A percentile compares a stretch with the other conserved stretches of the same genome.
Conservation (phyloP, 495 filamentous ascomycete genomes). For the Aspergillus ellipticus region DNA sequence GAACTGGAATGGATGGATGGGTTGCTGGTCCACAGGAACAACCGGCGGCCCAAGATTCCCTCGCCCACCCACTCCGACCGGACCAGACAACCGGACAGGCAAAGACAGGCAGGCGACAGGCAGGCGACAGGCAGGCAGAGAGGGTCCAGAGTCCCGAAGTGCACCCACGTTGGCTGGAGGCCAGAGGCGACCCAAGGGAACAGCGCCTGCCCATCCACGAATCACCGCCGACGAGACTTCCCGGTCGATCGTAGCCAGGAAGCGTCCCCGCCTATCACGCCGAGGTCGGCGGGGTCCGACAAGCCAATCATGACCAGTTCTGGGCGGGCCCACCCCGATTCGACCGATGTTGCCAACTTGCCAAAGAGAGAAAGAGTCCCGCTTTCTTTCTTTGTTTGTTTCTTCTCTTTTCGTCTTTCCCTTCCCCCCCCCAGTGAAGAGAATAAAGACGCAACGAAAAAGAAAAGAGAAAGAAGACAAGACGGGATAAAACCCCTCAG, state of each 20-base stretch:
- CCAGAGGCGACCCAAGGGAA: constrained; percentile 10
- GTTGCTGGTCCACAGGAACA: constrained; percentile 14
- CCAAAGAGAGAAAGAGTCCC: not conserved
- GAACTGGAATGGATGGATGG: not conserved
- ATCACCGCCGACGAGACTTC: constrained; percentile 10
- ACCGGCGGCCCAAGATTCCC: not conserved
- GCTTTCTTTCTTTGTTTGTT: not conserved
- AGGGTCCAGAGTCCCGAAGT: constrained; percentile 7
- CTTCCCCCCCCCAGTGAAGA: not conserved
- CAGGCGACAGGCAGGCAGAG: no score
- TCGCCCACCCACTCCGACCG: not conserved
- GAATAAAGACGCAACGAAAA: not conserved
- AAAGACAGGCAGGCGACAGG: no score
- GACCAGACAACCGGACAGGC: no score
- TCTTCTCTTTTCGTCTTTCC: not conserved
- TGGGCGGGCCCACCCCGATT: not conserved
- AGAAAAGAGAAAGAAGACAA: not conserved
- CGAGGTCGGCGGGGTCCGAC: constrained; percentile 8
- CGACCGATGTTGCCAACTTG: constrained; percentile 9
- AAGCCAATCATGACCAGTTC: constrained; percentile 8
- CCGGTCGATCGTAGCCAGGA: constrained; percentile 21
- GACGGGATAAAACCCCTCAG: not conserved
- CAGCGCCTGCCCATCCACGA: constrained; percentile 6
- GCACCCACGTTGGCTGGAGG: constrained; percentile 13
- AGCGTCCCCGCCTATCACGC: constrained; percentile 14